These are phyloP conservation scores for Colletotrichum brevisporum DNA, from an alignment of 2,329 filamentous ascomycete genomes.

Conservation along the genomic window DNA sequence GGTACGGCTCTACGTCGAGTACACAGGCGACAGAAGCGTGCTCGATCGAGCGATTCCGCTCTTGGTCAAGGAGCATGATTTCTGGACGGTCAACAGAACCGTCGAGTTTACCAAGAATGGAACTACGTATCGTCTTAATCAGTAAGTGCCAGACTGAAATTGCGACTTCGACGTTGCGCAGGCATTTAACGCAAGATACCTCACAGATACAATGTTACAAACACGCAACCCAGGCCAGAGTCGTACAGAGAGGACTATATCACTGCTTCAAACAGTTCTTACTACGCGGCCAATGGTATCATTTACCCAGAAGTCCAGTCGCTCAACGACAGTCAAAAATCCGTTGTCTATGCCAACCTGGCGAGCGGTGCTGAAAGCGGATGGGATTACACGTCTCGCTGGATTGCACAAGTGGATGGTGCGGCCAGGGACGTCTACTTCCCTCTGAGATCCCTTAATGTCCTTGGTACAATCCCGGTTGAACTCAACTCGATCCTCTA, in stretches of 20 bases:
- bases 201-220: constrained; percentile 69
- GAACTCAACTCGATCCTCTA: constrained; percentile 80
- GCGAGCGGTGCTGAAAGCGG: constrained; percentile 77
- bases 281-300: constrained; percentile 70
- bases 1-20: constrained; percentile 74
- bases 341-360: constrained; percentile 71
- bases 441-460: constrained; percentile 75
- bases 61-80: constrained; percentile 74
- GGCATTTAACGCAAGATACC: neutral
- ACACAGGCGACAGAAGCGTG: constrained; percentile 74
- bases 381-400: constrained; percentile 74
- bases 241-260: constrained; percentile 76
- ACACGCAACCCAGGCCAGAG: constrained; percentile 77
- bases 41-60: constrained; percentile 73
- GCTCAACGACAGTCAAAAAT: constrained; percentile 67
- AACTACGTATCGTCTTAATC: constrained; percentile 68
- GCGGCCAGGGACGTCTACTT: constrained; percentile 74
- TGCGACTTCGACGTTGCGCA: too few relatives aligned
- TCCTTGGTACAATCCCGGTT: constrained; percentile 70
- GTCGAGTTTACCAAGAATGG: constrained; percentile 63
- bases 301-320: constrained; percentile 67
- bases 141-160: constrained; percentile 53
- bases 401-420: constrained; percentile 69
- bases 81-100: constrained; percentile 73
- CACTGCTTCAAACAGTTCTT: constrained; percentile 75